Evolutionary conservation across 2,329 filamentous ascomycete species (phyloP), one percentile per base, ranked within the genome.

Genomic region (Trichoderma gracile): DNA sequence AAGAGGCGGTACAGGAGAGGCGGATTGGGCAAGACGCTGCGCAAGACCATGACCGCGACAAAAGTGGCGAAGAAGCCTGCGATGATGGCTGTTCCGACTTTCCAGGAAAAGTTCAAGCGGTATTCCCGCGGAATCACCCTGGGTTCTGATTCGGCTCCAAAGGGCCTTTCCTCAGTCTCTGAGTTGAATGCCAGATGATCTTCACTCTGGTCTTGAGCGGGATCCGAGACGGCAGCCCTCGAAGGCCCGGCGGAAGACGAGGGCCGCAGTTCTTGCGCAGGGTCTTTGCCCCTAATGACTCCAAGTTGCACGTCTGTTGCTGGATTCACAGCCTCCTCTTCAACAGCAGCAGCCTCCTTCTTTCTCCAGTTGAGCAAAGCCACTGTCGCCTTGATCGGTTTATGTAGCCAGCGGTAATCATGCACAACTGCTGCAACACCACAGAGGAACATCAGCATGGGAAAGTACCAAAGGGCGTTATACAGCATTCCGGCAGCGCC

Each of bases 381-480:
- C 76, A 72, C 50, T 7, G 3, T 40, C 50, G 19, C 50, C 30
- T 53, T 38, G 30, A 53, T 53, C 8, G 50, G 50, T 8, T 17
- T 53, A n/a, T 82, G 79, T 7, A 83, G 69, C 76, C 82, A 82
- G 47, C 80, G 78, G 49, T 76, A 78, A 73, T 91, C 89, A 78
- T 84, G 86, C 0, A 84, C 60, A 0, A 86, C 73, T 0, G 85
- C 84, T 0, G 75, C 73, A 1, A 81, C 12, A 0, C 88, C 89
- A 82, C 84, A 1, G 79, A 38, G 67, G 0, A 83, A 69, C 75
- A 92, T 87, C 5, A 92, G 71, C 0, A 85, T 70, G 0, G 90
- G 90, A 52, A 91, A 92, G 68, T 90, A 93, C 90, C 90, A 93
- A 0, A 92, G 75, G 0, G 88, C 84, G 56, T 86, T 91, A 69